A percentile compares a stretch with the other conserved stretches of the same genome.
These are phyloP conservation scores for Collybiopsis luxurians DNA, from an alignment of 768 basidiomycete genomes.

Conservation along the genomic window DNA sequence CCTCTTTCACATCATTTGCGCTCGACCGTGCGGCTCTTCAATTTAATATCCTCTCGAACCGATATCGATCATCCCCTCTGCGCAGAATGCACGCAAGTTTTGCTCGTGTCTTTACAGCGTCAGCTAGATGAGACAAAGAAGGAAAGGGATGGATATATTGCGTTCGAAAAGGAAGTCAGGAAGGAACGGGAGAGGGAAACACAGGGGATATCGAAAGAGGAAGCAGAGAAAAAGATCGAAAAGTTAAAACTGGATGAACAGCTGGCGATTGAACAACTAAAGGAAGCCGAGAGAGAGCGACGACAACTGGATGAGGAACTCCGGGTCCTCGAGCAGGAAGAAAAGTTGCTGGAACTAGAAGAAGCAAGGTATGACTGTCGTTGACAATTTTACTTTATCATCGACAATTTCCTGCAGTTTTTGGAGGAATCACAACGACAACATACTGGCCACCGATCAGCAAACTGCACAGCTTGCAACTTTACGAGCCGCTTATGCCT, in stretches of 20 bases:
- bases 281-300: constrained; percentile 72
- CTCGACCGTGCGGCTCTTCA: constrained; percentile 72
- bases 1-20: constrained; percentile 77
- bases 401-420: constrained; percentile 47
- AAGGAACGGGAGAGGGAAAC: constrained; percentile 77
- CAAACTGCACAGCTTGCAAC: constrained; percentile 70
- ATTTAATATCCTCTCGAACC: constrained; percentile 70
- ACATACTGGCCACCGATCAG: constrained; percentile 60
- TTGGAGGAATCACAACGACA: constrained; percentile 77
- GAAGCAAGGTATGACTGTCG: constrained; percentile 61
- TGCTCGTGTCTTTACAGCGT: constrained; percentile 71
- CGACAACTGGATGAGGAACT: constrained; percentile 75
- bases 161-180: constrained; percentile 85
- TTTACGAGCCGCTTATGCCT: constrained; percentile 73
- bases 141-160: constrained; percentile 90
- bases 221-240: constrained; percentile 71
- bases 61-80: constrained; percentile 94
- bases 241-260: constrained; percentile 67
- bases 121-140: constrained; percentile 89
- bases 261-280: constrained; percentile 70
- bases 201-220: constrained; percentile 57
- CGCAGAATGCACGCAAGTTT: constrained; percentile 85
- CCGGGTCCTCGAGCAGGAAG: constrained; percentile 67
- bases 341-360: constrained; percentile 75
- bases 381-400: not conserved